phyloP scores from a whole-genome alignment of 805 yeast genomes.

The Candida morakotiae region DNA sequence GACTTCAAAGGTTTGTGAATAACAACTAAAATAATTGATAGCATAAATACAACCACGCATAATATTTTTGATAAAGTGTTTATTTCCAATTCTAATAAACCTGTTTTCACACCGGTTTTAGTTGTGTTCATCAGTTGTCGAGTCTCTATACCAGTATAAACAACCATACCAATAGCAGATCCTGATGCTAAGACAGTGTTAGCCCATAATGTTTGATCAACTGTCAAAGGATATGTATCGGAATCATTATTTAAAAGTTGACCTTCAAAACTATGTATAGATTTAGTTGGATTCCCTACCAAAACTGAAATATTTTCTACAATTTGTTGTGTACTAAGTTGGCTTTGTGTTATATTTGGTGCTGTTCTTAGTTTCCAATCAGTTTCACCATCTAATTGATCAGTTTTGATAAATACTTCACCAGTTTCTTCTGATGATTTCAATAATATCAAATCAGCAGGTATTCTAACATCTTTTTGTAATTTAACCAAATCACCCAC shows the following conservation, averaged over 20 bases:
- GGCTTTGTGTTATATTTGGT: slow-evolving; percentile 62
- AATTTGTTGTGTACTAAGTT: slow-evolving; percentile 45
- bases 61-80: slow-evolving; percentile 83
- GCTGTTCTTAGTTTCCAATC: slow-evolving; percentile 96
- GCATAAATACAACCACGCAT: slow-evolving; percentile 78
- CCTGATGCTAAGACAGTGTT: slow-evolving; percentile 96
- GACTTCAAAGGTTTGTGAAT: slow-evolving; percentile 54
- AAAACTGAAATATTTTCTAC: slow-evolving; percentile 48
- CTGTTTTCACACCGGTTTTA: slow-evolving; percentile 79
- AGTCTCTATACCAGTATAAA: slow-evolving; percentile 90
- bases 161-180: slow-evolving; percentile 78
- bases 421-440: slow-evolving; percentile 72
- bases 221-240: slow-evolving; percentile 55
- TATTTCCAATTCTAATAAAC: slow-evolving; percentile 86
- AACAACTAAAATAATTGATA: slow-evolving; percentile 74
- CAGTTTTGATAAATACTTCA: slow-evolving; percentile 92
- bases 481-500: slow-evolving; percentile 85
- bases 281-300: slow-evolving; percentile 81
- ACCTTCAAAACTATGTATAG: slow-evolving; percentile 80
- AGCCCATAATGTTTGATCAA: slow-evolving; percentile 97
- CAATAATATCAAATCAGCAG: slow-evolving; percentile 86
- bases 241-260: slow-evolving; percentile 52
- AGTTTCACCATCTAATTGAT: slow-evolving; percentile 97
- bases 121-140: slow-evolving; percentile 95
- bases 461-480: slow-evolving; percentile 80